Conservation (phyloP, 176 grass and related monocot species). For the Oryza rufipogon region DNA sequence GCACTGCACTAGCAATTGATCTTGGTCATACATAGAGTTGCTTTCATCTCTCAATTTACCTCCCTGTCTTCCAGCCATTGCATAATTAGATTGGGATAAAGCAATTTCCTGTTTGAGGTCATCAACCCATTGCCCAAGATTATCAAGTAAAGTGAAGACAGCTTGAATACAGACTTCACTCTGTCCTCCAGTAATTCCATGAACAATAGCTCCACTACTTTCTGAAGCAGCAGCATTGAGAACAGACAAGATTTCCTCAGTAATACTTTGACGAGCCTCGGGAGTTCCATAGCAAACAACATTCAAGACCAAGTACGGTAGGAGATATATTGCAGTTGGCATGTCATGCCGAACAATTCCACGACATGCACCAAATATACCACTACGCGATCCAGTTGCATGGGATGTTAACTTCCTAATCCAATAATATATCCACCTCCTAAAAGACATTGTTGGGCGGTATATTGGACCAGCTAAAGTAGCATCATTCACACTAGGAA, state of each 20-base stretch:
- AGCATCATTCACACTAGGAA: constrained; percentile 73
- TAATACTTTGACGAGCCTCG: constrained; percentile 87
- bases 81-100: constrained; percentile 65
- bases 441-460: constrained; percentile 82
- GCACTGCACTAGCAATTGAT: constrained; percentile 80
- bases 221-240: constrained; percentile 90
- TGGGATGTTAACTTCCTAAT: constrained; percentile 82
- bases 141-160: constrained; percentile 97
- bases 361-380: constrained; percentile 88
- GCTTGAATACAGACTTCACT: constrained; percentile 95
- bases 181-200: constrained; percentile 74
- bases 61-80: constrained; percentile 48
- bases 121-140: constrained; percentile 98
- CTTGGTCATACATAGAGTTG: constrained; percentile 45
- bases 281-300: constrained; percentile 86
- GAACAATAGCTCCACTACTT: constrained; percentile 69
- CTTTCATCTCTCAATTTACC: constrained; percentile 59
- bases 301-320: constrained; percentile 95
- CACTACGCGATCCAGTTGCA: constrained; percentile 71
- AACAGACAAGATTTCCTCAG: constrained; percentile 87
- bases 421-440: constrained; percentile 92
- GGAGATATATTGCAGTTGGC: constrained; percentile 86
- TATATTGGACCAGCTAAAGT: constrained; percentile 67
- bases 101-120: constrained; percentile 93
- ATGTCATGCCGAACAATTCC: constrained; percentile 92